phyloP scores from a whole-genome alignment of 2,329 filamentous ascomycete species.

The Talaromyces sp. region DNA sequence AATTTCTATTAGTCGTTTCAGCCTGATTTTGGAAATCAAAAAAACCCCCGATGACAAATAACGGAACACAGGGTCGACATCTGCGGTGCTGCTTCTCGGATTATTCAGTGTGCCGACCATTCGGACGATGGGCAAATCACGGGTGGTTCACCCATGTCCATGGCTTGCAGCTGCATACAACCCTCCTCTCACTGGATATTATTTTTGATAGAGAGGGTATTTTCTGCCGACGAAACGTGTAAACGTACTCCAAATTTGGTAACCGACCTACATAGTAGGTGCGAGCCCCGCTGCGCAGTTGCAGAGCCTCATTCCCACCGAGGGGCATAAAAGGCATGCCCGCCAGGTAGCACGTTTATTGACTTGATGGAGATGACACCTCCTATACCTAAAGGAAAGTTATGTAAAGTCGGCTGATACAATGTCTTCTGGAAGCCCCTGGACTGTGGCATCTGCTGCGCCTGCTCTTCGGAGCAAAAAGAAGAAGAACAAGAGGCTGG shows the following conservation, averaged over 20 bases:
- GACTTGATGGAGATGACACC: neutral
- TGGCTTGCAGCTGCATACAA: too few relatives aligned
- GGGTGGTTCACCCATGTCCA: too few relatives aligned
- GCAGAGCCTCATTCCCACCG: neutral
- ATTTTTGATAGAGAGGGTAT: too few relatives aligned
- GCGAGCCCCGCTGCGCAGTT: too few relatives aligned
- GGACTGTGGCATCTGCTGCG: neutral
- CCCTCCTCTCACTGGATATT: too few relatives aligned
- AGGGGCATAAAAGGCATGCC: too few relatives aligned
- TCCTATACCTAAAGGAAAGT: neutral
- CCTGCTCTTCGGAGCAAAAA: neutral
- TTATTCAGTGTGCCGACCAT: neutral
- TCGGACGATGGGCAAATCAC: too few relatives aligned
- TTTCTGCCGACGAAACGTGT: too few relatives aligned
- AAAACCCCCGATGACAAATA: neutral
- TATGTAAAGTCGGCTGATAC: neutral
- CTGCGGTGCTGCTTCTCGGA: neutral
- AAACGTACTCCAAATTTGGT: too few relatives aligned
- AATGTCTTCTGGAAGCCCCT: neutral
- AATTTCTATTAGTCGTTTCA: neutral
- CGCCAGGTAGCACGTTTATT: neutral
- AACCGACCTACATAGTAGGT: too few relatives aligned
- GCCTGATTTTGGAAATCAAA: neutral
- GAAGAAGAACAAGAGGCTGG: neutral
- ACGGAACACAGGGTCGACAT: neutral